Percentiles rank a stretch among this genome's conserved stretches.
Evolutionary conservation across 2,329 filamentous ascomycete genomes (phyloP).

Genomic region (Aureobasidium sp.): DNA sequence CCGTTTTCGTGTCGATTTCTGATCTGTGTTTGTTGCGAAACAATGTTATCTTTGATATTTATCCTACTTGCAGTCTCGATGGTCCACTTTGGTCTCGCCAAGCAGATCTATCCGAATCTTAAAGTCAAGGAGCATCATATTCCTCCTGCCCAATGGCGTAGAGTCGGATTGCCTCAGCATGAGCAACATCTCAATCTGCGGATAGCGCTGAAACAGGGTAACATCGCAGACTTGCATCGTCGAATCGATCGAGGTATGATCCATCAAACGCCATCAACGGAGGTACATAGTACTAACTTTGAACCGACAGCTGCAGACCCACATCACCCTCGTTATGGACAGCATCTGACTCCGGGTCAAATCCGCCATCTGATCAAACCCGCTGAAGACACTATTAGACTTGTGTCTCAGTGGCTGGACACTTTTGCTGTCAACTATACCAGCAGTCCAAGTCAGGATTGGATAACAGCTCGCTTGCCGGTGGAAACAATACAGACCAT

Average conservation of each 20-base stretch:
- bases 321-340: neutral
- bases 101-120: neutral
- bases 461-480: conserved; percentile 46
- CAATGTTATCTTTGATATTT: too few species aligned
- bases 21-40: too few species aligned
- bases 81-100: too few species aligned
- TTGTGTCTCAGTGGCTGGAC: conserved; percentile 48
- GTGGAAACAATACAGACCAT: conserved; percentile 42
- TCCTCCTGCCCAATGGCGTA: neutral
- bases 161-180: neutral
- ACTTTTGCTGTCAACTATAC: conserved; percentile 17
- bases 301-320: neutral
- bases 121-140: neutral
- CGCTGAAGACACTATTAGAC: conserved; percentile 40
- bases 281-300: neutral
- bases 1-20: too few species aligned
- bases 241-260: conserved; percentile 32
- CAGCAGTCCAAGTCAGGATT: conserved; percentile 49
- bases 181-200: conserved; percentile 39
- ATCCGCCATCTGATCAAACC: conserved; percentile 18
- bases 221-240: conserved; percentile 46
- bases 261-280: conserved; percentile 28
- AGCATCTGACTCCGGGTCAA: neutral
- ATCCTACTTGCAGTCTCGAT: too few species aligned
- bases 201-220: conserved; percentile 50